These are phyloP conservation scores for Leccinellum rugosiceps DNA, from an alignment of 768 basidiomycete genomes.

Conservation along the genomic window DNA sequence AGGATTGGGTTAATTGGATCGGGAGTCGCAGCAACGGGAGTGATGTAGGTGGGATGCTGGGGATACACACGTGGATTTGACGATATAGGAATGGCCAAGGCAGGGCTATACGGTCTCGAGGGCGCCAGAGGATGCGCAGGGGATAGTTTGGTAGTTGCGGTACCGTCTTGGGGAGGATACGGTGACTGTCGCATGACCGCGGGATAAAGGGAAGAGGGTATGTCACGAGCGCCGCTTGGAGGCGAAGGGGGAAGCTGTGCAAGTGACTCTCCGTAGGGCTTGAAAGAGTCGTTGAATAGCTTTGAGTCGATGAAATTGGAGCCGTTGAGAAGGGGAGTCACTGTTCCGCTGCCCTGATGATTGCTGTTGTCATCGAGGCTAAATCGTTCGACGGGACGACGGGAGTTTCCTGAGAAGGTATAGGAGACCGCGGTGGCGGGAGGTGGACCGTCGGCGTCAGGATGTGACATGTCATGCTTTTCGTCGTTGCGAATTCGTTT, in stretches of 20 bases:
- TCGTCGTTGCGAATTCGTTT: constrained; percentile 24
- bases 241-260: constrained; percentile 24
- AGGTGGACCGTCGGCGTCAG: constrained; percentile 18
- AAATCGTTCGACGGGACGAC: constrained; percentile 50
- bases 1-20: constrained; percentile 62
- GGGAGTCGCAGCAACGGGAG: constrained; percentile 46
- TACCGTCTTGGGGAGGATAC: constrained; percentile 36
- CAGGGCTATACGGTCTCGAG: constrained; percentile 48
- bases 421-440: constrained; percentile 40
- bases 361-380: constrained; percentile 44
- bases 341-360: constrained; percentile 15
- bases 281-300: constrained; percentile 29
- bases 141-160: constrained; percentile 33
- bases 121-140: constrained; percentile 58
- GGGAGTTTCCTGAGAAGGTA: constrained; percentile 42
- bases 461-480: constrained; percentile 16
- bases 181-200: constrained; percentile 47
- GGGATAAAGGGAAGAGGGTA: constrained; percentile 36
- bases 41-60: constrained; percentile 77
- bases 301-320: constrained; percentile 27
- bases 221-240: constrained; percentile 19
- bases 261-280: constrained; percentile 29
- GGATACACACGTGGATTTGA: constrained; percentile 64
- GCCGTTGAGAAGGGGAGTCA: constrained; percentile 24
- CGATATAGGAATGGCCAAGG: constrained; percentile 52